Base-by-base conservation (phyloP, 1,139 yeast species). In the Nakaseomyces nivariensis region DNA sequence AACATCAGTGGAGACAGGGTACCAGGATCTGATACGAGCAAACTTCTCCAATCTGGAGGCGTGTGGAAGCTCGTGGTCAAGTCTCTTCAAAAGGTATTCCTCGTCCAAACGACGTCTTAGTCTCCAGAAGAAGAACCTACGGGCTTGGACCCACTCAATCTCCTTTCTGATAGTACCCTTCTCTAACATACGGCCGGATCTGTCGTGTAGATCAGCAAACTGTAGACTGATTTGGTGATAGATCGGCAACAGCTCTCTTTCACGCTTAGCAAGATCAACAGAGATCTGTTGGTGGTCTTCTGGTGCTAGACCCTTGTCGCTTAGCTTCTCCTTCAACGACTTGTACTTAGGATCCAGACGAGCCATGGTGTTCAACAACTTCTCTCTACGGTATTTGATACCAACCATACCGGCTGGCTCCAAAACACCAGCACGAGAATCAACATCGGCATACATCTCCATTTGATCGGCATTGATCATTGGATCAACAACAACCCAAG, bases 321-420 rank as follows among this genome's bases (percentile, higher is more conserved):
- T 68, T 63, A 85, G 72, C 65, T 81, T 77, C 47, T 68, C 70
- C 68, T 81, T 81, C 68, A 90, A 76, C 43, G 76, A 78, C 53
- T 79, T 80, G 69, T 89, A 92, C 46, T 77, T 77, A 42, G 78
- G 72, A 67, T 92, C 98, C 58, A 92, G 76, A 71, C 98, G 83
- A 59, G 79, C 79, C 95, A 94, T 94, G 49, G 96, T 88, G 34
- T 81, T 79, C 60, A 89, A 72, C 59, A 92, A 75, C 73, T 89
- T 90, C 67, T 89, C 96, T 63, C 95, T 85, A 72, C 96, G 83
- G 76, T 85, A 92, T 73, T 92, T 92, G 72, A 92, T 88, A 67
- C 97, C 96, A 64, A 92, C 98, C 90, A 92, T 87, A 69, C 98
- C 98, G 68, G 90, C 97, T 49, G 98, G 97, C 73, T 92, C 98